Conservation (phyloP, 805 yeast species). For the Kodamaea restingae region DNA sequence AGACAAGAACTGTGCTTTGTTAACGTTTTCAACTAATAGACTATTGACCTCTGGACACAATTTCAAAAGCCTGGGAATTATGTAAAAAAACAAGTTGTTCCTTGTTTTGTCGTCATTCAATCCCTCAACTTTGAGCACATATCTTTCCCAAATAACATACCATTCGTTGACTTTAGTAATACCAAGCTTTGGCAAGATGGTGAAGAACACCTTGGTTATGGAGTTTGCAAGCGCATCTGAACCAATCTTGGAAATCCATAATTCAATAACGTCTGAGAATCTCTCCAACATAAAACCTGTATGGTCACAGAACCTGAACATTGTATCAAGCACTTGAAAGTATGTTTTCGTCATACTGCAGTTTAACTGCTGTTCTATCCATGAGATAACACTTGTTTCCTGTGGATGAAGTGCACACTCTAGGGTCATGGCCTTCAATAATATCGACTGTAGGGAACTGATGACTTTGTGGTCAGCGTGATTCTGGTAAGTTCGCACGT, state of each 20-base stretch:
- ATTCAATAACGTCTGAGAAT: conserved; percentile 44
- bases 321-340: conserved; percentile 55
- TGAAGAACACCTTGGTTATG: conserved; percentile 53
- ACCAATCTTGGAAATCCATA: conserved; percentile 48
- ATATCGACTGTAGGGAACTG: conserved; percentile 61
- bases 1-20: conserved; percentile 22
- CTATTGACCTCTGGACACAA: conserved; percentile 42
- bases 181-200: conserved; percentile 19
- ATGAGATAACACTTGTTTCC: conserved; percentile 16
- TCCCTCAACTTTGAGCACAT: conserved; percentile 25
- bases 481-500: conserved; percentile 64
- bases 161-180: conserved; percentile 29
- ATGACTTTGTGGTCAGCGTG: conserved; percentile 68
- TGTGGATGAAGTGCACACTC: conserved; percentile 6
- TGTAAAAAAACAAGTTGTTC: conserved; percentile 51
- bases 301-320: conserved; percentile 48
- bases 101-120: conserved; percentile 31
- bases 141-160: conserved; percentile 49
- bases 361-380: conserved; percentile 45
- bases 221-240: conserved; percentile 64
- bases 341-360: conserved; percentile 51
- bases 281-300: conserved; percentile 34
- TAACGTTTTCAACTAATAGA: conserved; percentile 26
- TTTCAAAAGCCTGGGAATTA: conserved; percentile 62
- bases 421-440: conserved; percentile 47